A percentile compares a stretch with the other conserved stretches of the same genome.
Evolutionary conservation across 345 rosid genomes (phyloP).

Genomic region (Punica granatum): DNA sequence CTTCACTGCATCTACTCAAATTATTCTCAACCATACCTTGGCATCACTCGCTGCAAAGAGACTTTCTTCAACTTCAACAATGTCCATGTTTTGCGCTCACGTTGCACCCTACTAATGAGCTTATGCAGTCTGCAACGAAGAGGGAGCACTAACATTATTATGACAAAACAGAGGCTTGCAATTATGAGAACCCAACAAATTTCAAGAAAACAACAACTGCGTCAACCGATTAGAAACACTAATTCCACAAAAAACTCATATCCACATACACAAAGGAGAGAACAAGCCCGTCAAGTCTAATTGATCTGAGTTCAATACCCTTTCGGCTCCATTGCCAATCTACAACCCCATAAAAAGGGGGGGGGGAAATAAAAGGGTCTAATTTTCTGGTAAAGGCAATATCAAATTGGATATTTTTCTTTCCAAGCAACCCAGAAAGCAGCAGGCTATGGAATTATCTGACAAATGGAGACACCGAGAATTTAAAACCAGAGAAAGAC

Average conservation of each 20-base stretch:
- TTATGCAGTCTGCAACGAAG: slow-evolving; percentile 34
- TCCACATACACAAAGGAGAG: neutral
- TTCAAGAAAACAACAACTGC: neutral
- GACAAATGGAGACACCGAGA: neutral
- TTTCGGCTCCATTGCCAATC: neutral
- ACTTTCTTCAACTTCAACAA: slow-evolving; percentile 80
- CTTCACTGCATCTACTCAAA: neutral
- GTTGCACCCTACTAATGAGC: slow-evolving; percentile 17
- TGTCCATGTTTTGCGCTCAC: slow-evolving; percentile 63
- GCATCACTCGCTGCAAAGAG: slow-evolving; percentile 91
- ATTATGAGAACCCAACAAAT: neutral
- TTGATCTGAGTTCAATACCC: neutral
- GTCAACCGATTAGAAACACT: neutral
- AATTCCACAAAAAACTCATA: neutral
- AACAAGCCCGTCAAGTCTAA: neutral
- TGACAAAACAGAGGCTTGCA: neutral
- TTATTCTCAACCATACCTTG: slow-evolving; percentile 47
- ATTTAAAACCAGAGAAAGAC: neutral
- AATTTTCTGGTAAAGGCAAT: neutral
- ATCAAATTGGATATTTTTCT: neutral
- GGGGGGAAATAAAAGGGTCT: neutral
- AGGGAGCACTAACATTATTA: neutral
- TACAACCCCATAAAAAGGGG: too few relatives aligned
- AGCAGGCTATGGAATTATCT: neutral
- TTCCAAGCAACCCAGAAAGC: neutral